phyloP scores from a whole-genome alignment of 2,329 filamentous ascomycete genomes.

The Pseudogymnoascus sp. region DNA sequence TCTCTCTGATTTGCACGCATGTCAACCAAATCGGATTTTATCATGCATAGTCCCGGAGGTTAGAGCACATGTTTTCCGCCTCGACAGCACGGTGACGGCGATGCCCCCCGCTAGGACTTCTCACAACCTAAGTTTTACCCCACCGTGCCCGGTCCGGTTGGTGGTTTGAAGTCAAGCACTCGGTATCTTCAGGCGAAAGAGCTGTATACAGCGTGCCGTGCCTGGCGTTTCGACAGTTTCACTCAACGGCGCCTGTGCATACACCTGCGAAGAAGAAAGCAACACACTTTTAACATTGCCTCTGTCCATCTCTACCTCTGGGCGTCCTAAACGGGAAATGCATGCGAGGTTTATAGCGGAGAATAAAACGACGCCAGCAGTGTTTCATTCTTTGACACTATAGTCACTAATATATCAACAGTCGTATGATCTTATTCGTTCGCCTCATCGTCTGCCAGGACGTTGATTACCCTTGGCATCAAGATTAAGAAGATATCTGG shows the following conservation, averaged over 20 bases:
- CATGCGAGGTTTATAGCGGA: slow-evolving; percentile 1
- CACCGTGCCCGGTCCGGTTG: not conserved
- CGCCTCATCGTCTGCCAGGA: not conserved
- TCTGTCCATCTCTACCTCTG: not conserved
- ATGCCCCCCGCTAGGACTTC: not conserved
- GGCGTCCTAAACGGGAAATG: not conserved
- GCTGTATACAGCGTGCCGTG: not conserved
- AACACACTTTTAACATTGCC: slow-evolving; percentile 2
- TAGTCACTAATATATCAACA: not conserved
- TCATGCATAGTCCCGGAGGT: not conserved
- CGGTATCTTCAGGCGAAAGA: not conserved
- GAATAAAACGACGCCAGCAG: not conserved
- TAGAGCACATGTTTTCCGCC: not conserved
- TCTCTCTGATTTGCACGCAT: not conserved
- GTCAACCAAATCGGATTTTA: not conserved
- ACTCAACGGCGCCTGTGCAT: slow-evolving; percentile 8
- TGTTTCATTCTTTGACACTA: not conserved
- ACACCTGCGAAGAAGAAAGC: not conserved
- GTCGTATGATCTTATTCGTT: not conserved
- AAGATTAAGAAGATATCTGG: not conserved
- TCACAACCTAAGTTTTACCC: slow-evolving; percentile 1
- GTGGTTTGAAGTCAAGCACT: not conserved
- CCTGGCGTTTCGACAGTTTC: slow-evolving; percentile 11
- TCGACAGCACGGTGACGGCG: not conserved
- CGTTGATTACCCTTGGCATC: not conserved